Conservation (phyloP, 2,329 filamentous ascomycete genomes). For the Pseudogymnoascus pannorum region DNA sequence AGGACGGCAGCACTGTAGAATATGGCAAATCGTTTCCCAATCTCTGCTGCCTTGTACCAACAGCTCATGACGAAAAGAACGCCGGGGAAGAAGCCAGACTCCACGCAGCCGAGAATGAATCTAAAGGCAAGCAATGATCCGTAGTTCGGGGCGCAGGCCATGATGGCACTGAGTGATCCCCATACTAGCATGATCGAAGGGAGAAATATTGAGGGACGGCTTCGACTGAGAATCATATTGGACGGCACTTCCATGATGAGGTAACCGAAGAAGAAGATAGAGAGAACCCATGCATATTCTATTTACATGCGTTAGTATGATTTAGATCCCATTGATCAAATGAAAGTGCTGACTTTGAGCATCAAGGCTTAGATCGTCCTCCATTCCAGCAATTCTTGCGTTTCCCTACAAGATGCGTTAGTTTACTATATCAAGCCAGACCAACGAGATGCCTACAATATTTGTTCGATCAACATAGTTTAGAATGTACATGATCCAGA, state of each 20-base stretch:
- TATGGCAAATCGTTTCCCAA: conserved; percentile 49
- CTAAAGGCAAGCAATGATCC: conserved; percentile 41
- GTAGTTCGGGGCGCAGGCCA: conserved; percentile 42
- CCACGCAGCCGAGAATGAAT: conserved; percentile 43
- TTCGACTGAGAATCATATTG: conserved; percentile 39
- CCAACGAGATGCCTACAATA: conserved; percentile 26
- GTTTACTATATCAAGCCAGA: background rate
- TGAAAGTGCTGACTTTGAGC: conserved; percentile 7
- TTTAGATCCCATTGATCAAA: background rate
- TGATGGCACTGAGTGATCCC: conserved; percentile 44
- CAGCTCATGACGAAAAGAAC: conserved; percentile 46
- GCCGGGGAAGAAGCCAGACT: conserved; percentile 46
- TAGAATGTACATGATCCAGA: conserved; percentile 48
- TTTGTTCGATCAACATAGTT: conserved; percentile 48
- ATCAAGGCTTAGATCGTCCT: conserved; percentile 37
- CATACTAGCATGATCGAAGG: conserved; percentile 37
- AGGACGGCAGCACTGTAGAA: conserved; percentile 50
- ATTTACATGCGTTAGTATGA: background rate
- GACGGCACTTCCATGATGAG: conserved; percentile 42
- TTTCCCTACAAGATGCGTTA: conserved; percentile 32
- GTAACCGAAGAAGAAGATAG: conserved; percentile 43
- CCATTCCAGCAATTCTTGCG: conserved; percentile 46
- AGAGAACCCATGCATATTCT: conserved; percentile 19
- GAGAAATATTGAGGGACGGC: conserved; percentile 39
- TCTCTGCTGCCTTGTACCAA: conserved; percentile 48